phyloP scores from a whole-genome alignment of 2,329 filamentous ascomycete genomes.

The Bimuria novae-zelandiae region DNA sequence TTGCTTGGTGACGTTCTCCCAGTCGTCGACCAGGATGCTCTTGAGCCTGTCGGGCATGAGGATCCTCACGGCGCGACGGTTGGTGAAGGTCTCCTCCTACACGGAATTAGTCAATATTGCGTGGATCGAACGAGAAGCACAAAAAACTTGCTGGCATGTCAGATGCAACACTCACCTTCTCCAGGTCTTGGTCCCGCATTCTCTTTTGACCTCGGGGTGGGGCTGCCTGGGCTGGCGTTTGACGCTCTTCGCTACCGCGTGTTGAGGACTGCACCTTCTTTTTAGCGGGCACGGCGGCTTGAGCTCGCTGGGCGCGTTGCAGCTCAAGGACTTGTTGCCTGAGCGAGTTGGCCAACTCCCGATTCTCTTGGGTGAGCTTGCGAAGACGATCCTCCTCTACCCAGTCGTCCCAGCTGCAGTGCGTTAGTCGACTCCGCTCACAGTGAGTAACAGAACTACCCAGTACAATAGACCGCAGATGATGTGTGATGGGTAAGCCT shows the following conservation, averaged over 20 bases:
- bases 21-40: constrained; percentile 92
- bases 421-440: constrained; percentile 19
- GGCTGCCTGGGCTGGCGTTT: constrained; percentile 59
- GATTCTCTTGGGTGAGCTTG: constrained; percentile 94
- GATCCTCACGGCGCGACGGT: constrained; percentile 82
- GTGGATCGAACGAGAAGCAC: background rate
- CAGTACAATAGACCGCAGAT: background rate
- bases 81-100: constrained; percentile 87
- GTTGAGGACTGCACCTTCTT: constrained; percentile 64
- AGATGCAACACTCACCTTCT: constrained; percentile 63
- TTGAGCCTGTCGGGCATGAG: constrained; percentile 88
- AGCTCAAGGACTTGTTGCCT: constrained; percentile 69
- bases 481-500: background rate
- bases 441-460: background rate
- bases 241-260: constrained; percentile 78
- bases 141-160: background rate
- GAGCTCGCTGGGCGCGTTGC: constrained; percentile 53
- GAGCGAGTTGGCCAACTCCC: constrained; percentile 78
- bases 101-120: background rate
- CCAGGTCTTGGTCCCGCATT: constrained; percentile 79
- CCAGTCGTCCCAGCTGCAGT: constrained; percentile 90
- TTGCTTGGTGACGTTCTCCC: constrained; percentile 98
- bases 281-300: constrained; percentile 53
- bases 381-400: constrained; percentile 90
- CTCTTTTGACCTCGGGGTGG: constrained; percentile 72